Evolutionary conservation across 2,329 filamentous ascomycete genomes (phyloP).

Genomic region (Botrytis hyacinthi): DNA sequence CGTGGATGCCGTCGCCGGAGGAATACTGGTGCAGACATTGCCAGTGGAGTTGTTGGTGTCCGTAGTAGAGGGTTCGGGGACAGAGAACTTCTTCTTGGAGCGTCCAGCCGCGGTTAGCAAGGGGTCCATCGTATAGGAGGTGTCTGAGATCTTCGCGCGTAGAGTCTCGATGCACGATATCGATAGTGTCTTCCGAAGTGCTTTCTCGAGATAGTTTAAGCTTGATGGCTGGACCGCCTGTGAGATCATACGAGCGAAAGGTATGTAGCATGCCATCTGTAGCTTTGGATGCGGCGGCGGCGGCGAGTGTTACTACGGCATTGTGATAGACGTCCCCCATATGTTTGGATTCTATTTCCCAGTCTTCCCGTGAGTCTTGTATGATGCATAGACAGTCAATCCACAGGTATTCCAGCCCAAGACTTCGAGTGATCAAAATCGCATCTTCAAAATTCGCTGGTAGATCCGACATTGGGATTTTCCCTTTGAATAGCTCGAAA

Average conservation of each 20-base stretch:
- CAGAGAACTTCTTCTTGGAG: not conserved
- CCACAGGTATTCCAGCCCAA: constrained; percentile 7
- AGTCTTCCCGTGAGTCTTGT: constrained; percentile 13
- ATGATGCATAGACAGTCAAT: constrained; percentile 22
- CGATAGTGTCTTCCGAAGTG: not conserved
- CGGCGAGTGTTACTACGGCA: constrained; percentile 3
- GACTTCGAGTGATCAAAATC: not conserved
- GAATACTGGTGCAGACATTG: not conserved
- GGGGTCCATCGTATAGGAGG: not conserved
- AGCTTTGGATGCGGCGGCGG: not conserved
- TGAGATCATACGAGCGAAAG: not conserved
- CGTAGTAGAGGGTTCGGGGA: not conserved
- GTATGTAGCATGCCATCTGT: not conserved
- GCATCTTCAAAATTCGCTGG: constrained; percentile 6
- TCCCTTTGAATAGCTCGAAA: too few relatives aligned
- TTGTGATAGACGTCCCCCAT: constrained; percentile 18
- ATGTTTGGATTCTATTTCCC: constrained; percentile 4
- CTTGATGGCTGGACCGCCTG: not conserved
- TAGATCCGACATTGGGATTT: too few relatives aligned
- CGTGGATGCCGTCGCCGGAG: too few relatives aligned
- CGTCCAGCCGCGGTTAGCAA: not conserved
- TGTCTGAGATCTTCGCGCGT: not conserved
- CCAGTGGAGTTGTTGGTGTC: not conserved
- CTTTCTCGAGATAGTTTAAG: not conserved
- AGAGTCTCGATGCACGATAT: not conserved